Conservation (phyloP, 2,329 filamentous ascomycete species). For the Exophiala alcalophila region DNA sequence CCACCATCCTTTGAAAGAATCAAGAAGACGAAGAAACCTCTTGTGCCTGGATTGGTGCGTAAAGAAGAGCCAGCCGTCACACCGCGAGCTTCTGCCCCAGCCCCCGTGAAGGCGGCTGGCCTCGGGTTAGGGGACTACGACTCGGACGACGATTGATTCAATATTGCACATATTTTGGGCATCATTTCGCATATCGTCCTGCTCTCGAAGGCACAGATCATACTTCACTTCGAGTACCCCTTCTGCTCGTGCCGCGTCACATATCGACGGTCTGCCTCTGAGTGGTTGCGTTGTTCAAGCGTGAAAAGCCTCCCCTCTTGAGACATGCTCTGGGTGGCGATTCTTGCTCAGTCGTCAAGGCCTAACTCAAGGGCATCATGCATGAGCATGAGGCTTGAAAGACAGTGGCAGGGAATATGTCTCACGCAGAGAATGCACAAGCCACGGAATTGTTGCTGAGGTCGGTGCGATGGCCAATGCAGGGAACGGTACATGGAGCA, state of each 20-base stretch:
- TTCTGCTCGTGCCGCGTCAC: no score
- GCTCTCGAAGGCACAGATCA: neutral
- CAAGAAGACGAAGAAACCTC: constrained; percentile 84
- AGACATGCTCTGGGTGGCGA: constrained; percentile 9
- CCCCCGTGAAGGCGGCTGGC: constrained; percentile 8
- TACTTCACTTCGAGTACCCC: no score
- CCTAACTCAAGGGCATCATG: constrained; percentile 4
- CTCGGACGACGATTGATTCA: constrained; percentile 27
- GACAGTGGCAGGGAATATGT: constrained; percentile 8
- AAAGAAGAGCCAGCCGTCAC: constrained; percentile 49
- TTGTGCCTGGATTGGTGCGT: constrained; percentile 71
- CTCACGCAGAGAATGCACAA: constrained; percentile 1
- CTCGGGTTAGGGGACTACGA: constrained; percentile 28
- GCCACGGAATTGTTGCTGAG: constrained; percentile 6
- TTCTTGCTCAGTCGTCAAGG: constrained; percentile 4
- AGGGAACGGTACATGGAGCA: no score
- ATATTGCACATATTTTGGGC: neutral
- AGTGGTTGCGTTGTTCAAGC: neutral
- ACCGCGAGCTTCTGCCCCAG: constrained; percentile 5
- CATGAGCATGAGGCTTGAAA: constrained; percentile 10
- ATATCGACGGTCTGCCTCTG: neutral
- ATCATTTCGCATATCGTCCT: neutral
- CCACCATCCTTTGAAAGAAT: constrained; percentile 69
- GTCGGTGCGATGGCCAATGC: constrained; percentile 1
- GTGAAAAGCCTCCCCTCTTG: neutral